These are phyloP conservation scores for Nicotiana otophora DNA, from an alignment of 257 asterid species.

Conservation along the genomic window DNA sequence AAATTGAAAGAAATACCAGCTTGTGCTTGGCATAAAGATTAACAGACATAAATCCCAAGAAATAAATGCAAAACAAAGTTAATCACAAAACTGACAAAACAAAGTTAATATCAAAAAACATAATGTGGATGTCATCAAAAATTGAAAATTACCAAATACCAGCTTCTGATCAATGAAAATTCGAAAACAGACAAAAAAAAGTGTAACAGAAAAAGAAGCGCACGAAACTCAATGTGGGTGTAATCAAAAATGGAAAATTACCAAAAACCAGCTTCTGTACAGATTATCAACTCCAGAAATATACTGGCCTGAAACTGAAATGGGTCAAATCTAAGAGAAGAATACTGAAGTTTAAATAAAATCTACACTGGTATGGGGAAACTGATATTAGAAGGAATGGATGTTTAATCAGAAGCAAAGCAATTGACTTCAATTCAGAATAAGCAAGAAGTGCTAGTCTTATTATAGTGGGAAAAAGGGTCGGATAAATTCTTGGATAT, in stretches of 20 bases:
- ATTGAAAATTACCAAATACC: too few relatives aligned
- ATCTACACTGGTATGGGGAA: background rate
- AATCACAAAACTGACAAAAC: background rate
- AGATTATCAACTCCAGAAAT: background rate
- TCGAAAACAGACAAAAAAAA: too few relatives aligned
- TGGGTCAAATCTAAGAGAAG: background rate
- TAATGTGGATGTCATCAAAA: background rate
- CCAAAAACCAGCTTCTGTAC: background rate
- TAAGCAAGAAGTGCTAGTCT: background rate
- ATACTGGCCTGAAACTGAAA: background rate
- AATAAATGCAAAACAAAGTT: too few relatives aligned
- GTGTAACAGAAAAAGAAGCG: too few relatives aligned
- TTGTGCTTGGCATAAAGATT: background rate
- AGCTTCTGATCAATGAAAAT: too few relatives aligned
- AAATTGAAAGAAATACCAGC: background rate
- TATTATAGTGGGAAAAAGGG: background rate
- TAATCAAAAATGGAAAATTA: too few relatives aligned
- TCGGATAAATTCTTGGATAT: background rate
- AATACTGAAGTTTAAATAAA: background rate
- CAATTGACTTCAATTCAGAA: background rate
- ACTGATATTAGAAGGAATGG: background rate
- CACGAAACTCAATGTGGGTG: too few relatives aligned
- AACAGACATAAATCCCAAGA: background rate
- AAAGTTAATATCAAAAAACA: background rate
- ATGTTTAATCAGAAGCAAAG: background rate